Percentiles rank a stretch among this genome's conserved stretches.
Evolutionary conservation across 305 asterid genomes (phyloP).

Genomic region (Striga hermonthica): DNA sequence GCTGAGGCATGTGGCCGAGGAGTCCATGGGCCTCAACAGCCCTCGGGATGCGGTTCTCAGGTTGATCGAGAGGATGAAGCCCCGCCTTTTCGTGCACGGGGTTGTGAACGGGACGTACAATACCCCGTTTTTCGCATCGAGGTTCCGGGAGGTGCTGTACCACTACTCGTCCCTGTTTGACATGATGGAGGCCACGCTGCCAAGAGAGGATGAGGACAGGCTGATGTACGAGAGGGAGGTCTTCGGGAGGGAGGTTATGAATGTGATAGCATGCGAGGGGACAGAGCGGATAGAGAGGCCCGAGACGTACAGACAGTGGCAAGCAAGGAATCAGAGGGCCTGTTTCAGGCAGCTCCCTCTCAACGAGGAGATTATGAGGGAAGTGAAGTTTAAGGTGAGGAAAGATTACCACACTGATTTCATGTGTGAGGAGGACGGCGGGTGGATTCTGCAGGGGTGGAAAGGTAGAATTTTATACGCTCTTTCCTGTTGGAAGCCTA

Average conservation of each 20-base stretch:
- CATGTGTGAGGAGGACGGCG: conserved; percentile 49
- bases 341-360: conserved; percentile 52
- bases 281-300: conserved; percentile 64
- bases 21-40: conserved; percentile 40
- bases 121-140: conserved; percentile 50
- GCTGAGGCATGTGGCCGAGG: conserved; percentile 60
- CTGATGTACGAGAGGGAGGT: conserved; percentile 51
- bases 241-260: conserved; percentile 59
- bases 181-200: conserved; percentile 59
- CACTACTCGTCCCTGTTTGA: conserved; percentile 65
- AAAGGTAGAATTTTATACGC: conserved; percentile 60
- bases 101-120: conserved; percentile 52
- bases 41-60: conserved; percentile 54
- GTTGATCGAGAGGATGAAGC: conserved; percentile 47
- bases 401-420: conserved; percentile 51
- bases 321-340: conserved; percentile 49
- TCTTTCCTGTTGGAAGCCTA: conserved; percentile 66
- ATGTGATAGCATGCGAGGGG: conserved; percentile 71
- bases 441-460: conserved; percentile 88
- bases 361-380: conserved; percentile 40
- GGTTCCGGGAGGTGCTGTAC: conserved; percentile 56
- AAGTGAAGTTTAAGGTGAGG: conserved; percentile 41
- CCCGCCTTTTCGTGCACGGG: conserved; percentile 55
- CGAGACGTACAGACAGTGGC: conserved; percentile 75
- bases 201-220: conserved; percentile 47